Conservation (phyloP, 192 early-diverging fungal species). For the Backusella sp. region DNA sequence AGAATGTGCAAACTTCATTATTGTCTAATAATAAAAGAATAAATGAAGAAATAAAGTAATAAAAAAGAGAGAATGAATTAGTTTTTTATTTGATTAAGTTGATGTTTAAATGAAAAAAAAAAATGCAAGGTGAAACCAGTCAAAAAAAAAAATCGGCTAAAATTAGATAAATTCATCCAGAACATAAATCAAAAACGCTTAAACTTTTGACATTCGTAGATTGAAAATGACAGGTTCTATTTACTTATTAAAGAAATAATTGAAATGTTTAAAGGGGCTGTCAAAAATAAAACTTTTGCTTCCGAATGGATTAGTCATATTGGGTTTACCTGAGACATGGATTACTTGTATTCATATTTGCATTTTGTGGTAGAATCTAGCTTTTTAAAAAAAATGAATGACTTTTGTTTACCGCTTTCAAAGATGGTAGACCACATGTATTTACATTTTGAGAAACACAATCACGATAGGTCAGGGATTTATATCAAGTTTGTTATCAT, state of each 20-base stretch:
- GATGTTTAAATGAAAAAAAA: neutral
- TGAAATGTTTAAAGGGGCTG: neutral
- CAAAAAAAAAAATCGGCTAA: slow-evolving; percentile 7
- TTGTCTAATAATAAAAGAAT: neutral
- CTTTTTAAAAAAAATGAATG: neutral
- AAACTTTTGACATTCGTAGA: slow-evolving; percentile 4
- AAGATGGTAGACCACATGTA: neutral
- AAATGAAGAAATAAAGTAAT: neutral
- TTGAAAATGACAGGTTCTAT: neutral
- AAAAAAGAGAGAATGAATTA: slow-evolving; percentile 5
- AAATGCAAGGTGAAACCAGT: neutral
- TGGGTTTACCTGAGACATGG: neutral
- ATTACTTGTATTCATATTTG: neutral
- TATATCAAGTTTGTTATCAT: neutral
- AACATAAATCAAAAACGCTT: slow-evolving; percentile 1
- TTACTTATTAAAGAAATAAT: neutral
- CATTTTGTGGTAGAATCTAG: too few relatives aligned
- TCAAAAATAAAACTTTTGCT: neutral
- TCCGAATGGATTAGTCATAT: neutral
- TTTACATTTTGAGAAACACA: neutral
- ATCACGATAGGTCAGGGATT: neutral
- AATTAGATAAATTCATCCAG: neutral
- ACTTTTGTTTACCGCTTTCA: neutral
- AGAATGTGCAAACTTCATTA: slow-evolving; percentile 90
- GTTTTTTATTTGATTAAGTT: neutral